Evolutionary conservation across 2,329 filamentous ascomycete species (phyloP), one percentile per base, ranked within the genome.

Genomic region (Emmonsia crescens): DNA sequence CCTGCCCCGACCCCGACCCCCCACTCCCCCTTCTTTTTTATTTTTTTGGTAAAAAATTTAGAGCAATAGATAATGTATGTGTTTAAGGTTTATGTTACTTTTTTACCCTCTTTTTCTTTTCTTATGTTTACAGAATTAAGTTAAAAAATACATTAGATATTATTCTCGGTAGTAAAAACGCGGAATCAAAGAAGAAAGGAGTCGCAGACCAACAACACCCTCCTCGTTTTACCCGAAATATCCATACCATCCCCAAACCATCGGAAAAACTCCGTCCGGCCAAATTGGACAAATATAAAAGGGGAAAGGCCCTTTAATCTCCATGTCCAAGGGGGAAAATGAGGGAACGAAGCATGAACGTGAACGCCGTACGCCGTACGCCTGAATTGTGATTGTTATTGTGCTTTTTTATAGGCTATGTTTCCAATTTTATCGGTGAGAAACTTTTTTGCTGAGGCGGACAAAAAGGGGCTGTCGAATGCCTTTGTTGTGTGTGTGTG

Each of bases 71-170:
- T 51, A 40, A 52, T 29, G 36, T 60, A 60, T 49, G 44, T 60
- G 6, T 24, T 19, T n/a, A n/a, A 49, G 46, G 3, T 33, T 33
- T 52, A 5, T 33, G 5, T 24, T 56, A 8, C 24, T 38, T 14
- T 21, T 55, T 44, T 36, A 40, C 3, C 21, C 21, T 40, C 72
- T 57, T 57, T 44, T 0, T 31, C 12, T n/a, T 57, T 57, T 29
- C 19, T 8, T n/a, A 24, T 40, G 2, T 19, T 40, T 42, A 27
- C 36, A 29, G 6, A 2, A 38, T 36, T 29, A 33, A 21, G 12
- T 57, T 46, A 9, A 33, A 57, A 44, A 57, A 31, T 24, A 57
- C 54, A 57, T 46, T 57, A 57, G 38, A 57, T 57, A 46, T 57
- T 57, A 46, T n/a, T 24, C 14, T 29, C 24, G 40, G 14, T 10